Base-by-base conservation (phyloP, 208 protist species). In the Acanthamoeba lenticulata region DNA sequence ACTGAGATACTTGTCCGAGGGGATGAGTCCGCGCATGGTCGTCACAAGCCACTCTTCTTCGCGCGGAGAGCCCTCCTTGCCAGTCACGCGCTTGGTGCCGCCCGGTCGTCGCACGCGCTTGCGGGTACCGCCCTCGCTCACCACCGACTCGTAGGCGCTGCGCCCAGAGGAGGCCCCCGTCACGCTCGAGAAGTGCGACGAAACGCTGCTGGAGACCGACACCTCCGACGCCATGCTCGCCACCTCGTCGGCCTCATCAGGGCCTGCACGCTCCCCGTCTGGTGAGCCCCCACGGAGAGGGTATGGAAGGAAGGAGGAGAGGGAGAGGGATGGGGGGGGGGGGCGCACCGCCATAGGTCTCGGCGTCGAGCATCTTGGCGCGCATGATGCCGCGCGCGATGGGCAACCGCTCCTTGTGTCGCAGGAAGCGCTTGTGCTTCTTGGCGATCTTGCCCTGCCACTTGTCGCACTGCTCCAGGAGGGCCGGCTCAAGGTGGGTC, bases 41-140 rank as follows among this genome's bases (percentile, higher is more conserved):
- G 86, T 92, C 21, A 92, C 62, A 29, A 92, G 86, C 86, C 86
- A 92, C 44, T 92, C 86, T 55, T 92, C 86, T 40, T 92, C 86
- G 86, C 44, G 86, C 5, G 86, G 57, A 17, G 55, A 65, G 17
- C 86, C 86, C 62, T 92, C 86, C 60, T 74, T 92, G 86, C 86
- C 86, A 7, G 55, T 92, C 32, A 92, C 57, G 24, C 60, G 3
- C 62, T 92, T 92, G 34, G 81, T 45, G n/a, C 32, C 38, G n/a
- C 57, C 29, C 36, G 47, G 86, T 45, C 86, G 52, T 29, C 86
- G 55, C 36, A 65, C 60, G 27, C 86, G 34, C 55, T 27, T 42
- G n/a, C 60, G 34, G 19, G 86, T 92, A 9, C 86, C 86, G 86
- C 86, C 86, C 57, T 92, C 52, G 69, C 69, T 79, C 36, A 79